phyloP scores from a whole-genome alignment of 345 rosid species.

The Punica granatum region DNA sequence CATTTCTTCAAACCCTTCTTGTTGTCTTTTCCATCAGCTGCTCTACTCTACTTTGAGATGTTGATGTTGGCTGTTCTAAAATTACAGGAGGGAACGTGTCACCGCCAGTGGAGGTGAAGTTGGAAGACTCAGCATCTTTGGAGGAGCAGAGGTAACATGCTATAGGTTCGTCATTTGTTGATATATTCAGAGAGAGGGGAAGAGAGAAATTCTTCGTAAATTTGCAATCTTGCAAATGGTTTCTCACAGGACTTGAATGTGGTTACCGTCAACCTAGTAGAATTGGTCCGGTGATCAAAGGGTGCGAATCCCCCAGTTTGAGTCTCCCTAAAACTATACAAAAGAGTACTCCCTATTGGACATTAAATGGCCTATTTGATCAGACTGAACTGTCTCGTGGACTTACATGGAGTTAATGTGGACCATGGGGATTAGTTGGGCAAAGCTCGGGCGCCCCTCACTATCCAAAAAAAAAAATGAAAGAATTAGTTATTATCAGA shows the following conservation, averaged over 20 bases:
- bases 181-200: too few species aligned
- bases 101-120: constrained; percentile 99
- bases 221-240: background rate
- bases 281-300: too few species aligned
- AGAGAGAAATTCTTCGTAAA: background rate
- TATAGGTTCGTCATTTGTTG: background rate
- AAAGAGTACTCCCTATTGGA: too few species aligned
- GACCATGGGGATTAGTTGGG: too few species aligned
- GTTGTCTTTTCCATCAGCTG: constrained; percentile 1
- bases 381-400: too few species aligned
- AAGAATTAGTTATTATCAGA: background rate
- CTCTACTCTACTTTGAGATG: background rate
- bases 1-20: constrained; percentile 12
- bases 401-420: too few species aligned
- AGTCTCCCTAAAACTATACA: too few species aligned
- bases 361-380: too few species aligned
- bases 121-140: constrained; percentile 78
- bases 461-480: too few species aligned
- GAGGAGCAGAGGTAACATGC: constrained; percentile 64
- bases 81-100: constrained; percentile 76
- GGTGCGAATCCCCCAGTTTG: too few species aligned
- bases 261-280: too few species aligned
- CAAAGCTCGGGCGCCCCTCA: too few species aligned
- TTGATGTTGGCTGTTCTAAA: background rate
- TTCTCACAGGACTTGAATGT: background rate